Percentiles rank a stretch among this genome's conserved stretches.
These are phyloP conservation scores for Colletotrichum abscissum DNA, from an alignment of 2,329 filamentous ascomycete genomes.

Conservation along the genomic window DNA sequence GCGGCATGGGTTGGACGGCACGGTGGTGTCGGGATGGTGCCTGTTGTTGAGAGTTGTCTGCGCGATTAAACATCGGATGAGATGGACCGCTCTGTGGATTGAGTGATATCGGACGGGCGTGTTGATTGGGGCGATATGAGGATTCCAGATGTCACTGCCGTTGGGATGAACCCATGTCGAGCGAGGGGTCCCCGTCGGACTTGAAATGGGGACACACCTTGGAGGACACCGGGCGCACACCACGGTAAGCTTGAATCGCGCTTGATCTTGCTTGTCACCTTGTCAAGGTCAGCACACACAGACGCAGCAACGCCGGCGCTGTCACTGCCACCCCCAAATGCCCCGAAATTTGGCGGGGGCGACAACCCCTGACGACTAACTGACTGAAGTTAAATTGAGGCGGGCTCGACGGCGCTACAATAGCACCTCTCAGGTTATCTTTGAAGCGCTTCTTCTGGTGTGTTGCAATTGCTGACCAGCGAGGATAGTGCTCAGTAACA, in stretches of 20 bases:
- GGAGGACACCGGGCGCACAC: not conserved
- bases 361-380: slow-evolving; percentile 3
- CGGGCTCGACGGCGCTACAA: slow-evolving; percentile 45
- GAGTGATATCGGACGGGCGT: not conserved
- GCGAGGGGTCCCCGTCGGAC: not conserved
- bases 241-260: slow-evolving; percentile 21
- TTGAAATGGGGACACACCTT: slow-evolving; percentile 14
- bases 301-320: not conserved
- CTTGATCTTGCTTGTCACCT: not conserved
- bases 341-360: slow-evolving; percentile 3
- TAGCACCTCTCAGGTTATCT: slow-evolving; percentile 1
- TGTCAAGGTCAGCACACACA: slow-evolving; percentile 9
- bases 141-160: slow-evolving; percentile 1
- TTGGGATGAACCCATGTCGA: slow-evolving; percentile 18
- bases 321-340: slow-evolving; percentile 23
- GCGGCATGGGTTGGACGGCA: slow-evolving; percentile 17
- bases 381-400: not conserved
- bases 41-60: slow-evolving; percentile 1
- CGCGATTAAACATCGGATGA: slow-evolving; percentile 34
- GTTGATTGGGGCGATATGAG: slow-evolving; percentile 19
- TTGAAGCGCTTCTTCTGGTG: slow-evolving; percentile 3
- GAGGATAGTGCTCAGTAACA: not conserved
- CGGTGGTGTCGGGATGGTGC: slow-evolving; percentile 17
- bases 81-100: slow-evolving; percentile 17
- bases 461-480: slow-evolving; percentile 12